Base-by-base conservation (phyloP, 2,329 filamentous ascomycete species). In the Penicillium sp. region DNA sequence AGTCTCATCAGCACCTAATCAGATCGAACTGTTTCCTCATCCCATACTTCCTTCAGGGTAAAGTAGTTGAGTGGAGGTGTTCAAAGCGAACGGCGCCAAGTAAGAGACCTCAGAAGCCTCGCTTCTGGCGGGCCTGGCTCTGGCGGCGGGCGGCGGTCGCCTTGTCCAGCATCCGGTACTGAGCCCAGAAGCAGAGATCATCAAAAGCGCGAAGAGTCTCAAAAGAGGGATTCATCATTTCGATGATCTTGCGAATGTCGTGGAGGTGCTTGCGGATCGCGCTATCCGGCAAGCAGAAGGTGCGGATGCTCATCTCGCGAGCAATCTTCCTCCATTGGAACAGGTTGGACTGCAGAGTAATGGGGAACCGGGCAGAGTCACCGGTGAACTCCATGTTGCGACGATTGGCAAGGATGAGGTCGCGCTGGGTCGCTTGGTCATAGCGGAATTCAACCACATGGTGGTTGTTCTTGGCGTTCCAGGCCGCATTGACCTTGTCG, bases 381-480 rank as follows among this genome's bases (percentile, higher is more conserved):
- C 80, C 80, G 50, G 78, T 73, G 64, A 85, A 84, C 7, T 73
- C 68, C 61, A 84, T 73, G 6, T 69, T 76, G 15, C 76, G 71
- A 50, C 82, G 70, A 61, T 84, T 83, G 48, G 73, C 70, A 11
- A 75, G 63, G 57, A 84, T 77, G 5, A 85, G 68, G 20, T 80
- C 75, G 11, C 77, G 75, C 64, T 85, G 82, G 8, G 81, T 83
- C 20, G 69, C 69, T 67, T 83, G 79, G 66, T 84, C 82, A 63
- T 82, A 84, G 62, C 79, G 78, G 66, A 84, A 84, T 59, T 84
- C 79, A 8, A 78, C 72, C 22, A 84, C 81, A 42, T 76, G 74
- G 15, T 80, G 78, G 11, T 81, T 72, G 51, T 82, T 81, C 58
- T 80, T 81, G 1, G 74, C 73, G 35, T 69, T 72, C 82, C 82